Evolutionary conservation across 2,329 filamentous ascomycete genomes (phyloP).

Genomic region (Cladosporium velox): DNA sequence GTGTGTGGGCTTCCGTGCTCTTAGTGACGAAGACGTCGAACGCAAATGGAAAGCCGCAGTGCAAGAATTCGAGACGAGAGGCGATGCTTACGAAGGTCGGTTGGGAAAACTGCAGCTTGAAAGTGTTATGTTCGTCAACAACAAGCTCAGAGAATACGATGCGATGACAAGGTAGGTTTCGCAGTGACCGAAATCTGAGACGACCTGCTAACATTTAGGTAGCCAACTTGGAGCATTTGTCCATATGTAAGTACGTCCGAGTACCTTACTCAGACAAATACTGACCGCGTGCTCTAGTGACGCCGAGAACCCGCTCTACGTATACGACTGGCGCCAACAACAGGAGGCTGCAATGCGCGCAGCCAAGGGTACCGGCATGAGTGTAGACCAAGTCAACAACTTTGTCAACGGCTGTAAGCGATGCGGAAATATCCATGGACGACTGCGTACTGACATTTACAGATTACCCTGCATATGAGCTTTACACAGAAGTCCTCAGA

Average conservation of each 20-base stretch:
- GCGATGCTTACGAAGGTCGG: constrained; percentile 49
- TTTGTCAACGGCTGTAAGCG: constrained; percentile 70
- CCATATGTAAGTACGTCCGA: constrained; percentile 56
- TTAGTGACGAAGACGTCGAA: constrained; percentile 57
- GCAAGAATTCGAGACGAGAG: constrained; percentile 51
- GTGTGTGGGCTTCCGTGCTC: constrained; percentile 79
- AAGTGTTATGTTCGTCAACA: constrained; percentile 61
- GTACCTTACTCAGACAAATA: neutral
- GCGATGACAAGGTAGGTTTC: constrained; percentile 52
- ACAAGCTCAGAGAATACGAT: constrained; percentile 60
- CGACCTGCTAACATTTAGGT: constrained; percentile 28
- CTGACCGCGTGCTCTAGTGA: constrained; percentile 49
- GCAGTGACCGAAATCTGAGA: neutral
- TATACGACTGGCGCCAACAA: constrained; percentile 81
- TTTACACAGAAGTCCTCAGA: constrained; percentile 54
- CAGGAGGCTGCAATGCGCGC: constrained; percentile 73
- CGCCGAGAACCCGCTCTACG: constrained; percentile 70
- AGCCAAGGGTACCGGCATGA: constrained; percentile 75
- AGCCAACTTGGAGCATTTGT: constrained; percentile 63
- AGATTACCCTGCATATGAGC: constrained; percentile 58
- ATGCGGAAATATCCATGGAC: neutral
- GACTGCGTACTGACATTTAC: neutral
- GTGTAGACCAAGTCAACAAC: constrained; percentile 71
- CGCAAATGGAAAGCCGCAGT: constrained; percentile 55
- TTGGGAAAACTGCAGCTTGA: constrained; percentile 57